Evolutionary conservation across 2,329 filamentous ascomycete genomes (phyloP).

Genomic region (Amauroascus verrucosus): DNA sequence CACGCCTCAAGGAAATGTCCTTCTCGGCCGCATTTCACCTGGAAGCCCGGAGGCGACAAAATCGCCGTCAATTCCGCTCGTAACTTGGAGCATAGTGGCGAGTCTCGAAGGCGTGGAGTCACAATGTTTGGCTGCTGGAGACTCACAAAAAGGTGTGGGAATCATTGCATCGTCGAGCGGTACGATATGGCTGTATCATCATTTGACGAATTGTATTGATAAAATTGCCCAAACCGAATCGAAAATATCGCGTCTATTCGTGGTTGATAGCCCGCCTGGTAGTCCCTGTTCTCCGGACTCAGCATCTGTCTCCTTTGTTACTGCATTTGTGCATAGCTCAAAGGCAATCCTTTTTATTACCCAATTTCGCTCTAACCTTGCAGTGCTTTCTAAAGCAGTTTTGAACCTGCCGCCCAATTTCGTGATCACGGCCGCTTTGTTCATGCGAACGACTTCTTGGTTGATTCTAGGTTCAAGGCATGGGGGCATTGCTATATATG

Average conservation of each 20-base stretch:
- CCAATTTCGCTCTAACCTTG: neutral
- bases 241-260: constrained; percentile 24
- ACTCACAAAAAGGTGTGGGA: constrained; percentile 25
- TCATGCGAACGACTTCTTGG: constrained; percentile 25
- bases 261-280: constrained; percentile 15
- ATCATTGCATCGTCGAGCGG: constrained; percentile 29
- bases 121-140: constrained; percentile 25
- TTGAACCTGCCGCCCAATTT: constrained; percentile 36
- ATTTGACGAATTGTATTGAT: constrained; percentile 23
- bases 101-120: constrained; percentile 24
- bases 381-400: neutral
- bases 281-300: neutral
- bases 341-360: constrained; percentile 2
- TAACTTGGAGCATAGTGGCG: constrained; percentile 24
- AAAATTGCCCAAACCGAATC: constrained; percentile 21
- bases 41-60: neutral
- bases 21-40: constrained; percentile 23
- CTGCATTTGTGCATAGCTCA: constrained; percentile 4
- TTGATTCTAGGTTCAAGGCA: constrained; percentile 48
- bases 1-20: constrained; percentile 24
- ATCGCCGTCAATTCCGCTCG: constrained; percentile 8
- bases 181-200: constrained; percentile 28
- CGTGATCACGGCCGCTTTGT: constrained; percentile 42
- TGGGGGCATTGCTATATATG: constrained; percentile 45
- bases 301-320: constrained; percentile 8